Base-by-base conservation (phyloP, 768 basidiomycete species). In the Suillus lakei region DNA sequence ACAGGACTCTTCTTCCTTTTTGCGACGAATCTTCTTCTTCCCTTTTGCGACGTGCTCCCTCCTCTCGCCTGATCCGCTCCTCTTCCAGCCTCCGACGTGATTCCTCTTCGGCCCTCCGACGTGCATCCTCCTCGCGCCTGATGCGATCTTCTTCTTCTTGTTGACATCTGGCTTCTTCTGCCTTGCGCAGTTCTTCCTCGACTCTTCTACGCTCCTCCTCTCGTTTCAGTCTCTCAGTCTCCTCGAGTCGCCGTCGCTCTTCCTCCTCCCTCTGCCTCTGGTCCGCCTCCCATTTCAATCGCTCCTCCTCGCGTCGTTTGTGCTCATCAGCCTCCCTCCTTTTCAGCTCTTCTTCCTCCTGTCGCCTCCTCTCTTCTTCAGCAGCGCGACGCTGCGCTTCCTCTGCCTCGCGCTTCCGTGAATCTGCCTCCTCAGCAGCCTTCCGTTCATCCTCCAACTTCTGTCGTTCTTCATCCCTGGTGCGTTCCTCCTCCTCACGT, bases 21-120 rank as follows among this genome's bases (percentile, higher is more conserved):
- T 38, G 13, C 36, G 36, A 26, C 77, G 66, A 51, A 61, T 65
- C 66, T 66, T 85, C 85, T 66, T 85, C 86, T 72, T 86, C 85
- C 21, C 76, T 79, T 72, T 87, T 84, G 12, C 73, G 75, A 63
- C 83, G 81, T 64, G 85, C 85, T 23, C 78, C 75, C 68, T 83
- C 82, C 23, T 63, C 54, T 28, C 68, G 67, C 64, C 75, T 62
- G 2, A 72, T 72, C 44, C 76, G 78, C 59, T 81, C 79, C 41
- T 78, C 79, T 62, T 80, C 79, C 36, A 72, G 70, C 8, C 65
- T 71, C 21, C 67, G 50, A 30, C 71, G 79, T 66, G 72, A 76
- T 36, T 73, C 75, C 67, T 84, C 85, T 71, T 75, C 79, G 60
- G 70, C 72, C 30, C 21, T 54, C 21, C 5, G 18, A 32, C 53